phyloP scores from a whole-genome alignment of 2,329 filamentous ascomycete species.

The Ceratocystiopsis minuta region DNA sequence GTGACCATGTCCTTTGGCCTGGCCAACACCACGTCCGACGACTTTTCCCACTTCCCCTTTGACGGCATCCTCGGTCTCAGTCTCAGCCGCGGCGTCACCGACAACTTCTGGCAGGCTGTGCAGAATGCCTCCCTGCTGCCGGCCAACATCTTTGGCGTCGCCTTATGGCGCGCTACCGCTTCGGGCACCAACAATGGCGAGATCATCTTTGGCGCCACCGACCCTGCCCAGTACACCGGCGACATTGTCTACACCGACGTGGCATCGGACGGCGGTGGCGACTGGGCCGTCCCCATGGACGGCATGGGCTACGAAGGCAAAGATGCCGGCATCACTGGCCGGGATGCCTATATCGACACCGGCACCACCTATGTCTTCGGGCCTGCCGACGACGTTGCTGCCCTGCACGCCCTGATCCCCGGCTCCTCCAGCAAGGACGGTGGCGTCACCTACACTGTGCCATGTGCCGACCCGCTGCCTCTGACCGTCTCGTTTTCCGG shows the following conservation, averaged over 20 bases:
- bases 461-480: slow-evolving; percentile 46
- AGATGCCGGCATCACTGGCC: slow-evolving; percentile 33
- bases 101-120: slow-evolving; percentile 51
- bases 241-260: slow-evolving; percentile 48
- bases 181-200: slow-evolving; percentile 54
- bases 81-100: slow-evolving; percentile 37
- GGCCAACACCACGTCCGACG: slow-evolving; percentile 49
- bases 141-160: slow-evolving; percentile 52
- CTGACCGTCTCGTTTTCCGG: slow-evolving; percentile 53
- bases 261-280: slow-evolving; percentile 27
- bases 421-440: slow-evolving; percentile 38
- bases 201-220: slow-evolving; percentile 55
- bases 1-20: slow-evolving; percentile 53
- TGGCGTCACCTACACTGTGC: slow-evolving; percentile 45
- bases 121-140: slow-evolving; percentile 34
- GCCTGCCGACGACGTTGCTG: slow-evolving; percentile 45
- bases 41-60: slow-evolving; percentile 65
- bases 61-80: slow-evolving; percentile 76
- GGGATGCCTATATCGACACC: slow-evolving; percentile 60
- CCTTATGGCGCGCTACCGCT: slow-evolving; percentile 49
- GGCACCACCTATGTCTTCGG: slow-evolving; percentile 68
- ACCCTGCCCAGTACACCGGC: slow-evolving; percentile 48
- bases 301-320: slow-evolving; percentile 45
- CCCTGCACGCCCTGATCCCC: slow-evolving; percentile 50
- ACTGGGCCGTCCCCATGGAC: slow-evolving; percentile 58